phyloP scores from a whole-genome alignment of 1,284 basidiomycete genomes.

The Microbotryum saponariae region DNA sequence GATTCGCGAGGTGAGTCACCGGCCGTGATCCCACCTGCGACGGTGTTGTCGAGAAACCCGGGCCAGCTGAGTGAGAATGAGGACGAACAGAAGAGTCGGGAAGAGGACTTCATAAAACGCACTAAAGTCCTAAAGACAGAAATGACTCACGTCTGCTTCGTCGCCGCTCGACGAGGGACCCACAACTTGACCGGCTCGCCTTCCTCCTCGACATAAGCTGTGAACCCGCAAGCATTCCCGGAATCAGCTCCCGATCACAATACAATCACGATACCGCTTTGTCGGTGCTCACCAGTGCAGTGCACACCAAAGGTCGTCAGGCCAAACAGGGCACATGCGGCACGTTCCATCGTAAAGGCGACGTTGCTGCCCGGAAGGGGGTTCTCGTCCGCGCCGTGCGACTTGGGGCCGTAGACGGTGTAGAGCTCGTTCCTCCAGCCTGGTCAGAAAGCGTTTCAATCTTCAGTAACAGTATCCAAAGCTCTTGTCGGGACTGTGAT shows the following conservation, averaged over 20 bases:
- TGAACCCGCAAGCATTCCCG: neutral
- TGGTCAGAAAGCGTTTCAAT: neutral
- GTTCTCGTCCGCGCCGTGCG: slow-evolving; percentile 36
- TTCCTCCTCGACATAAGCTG: slow-evolving; percentile 37
- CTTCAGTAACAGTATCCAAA: neutral
- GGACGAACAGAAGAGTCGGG: too few relatives aligned
- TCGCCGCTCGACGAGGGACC: slow-evolving; percentile 76
- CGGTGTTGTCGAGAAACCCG: slow-evolving; percentile 54
- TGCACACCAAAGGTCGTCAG: slow-evolving; percentile 82
- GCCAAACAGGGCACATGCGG: slow-evolving; percentile 81
- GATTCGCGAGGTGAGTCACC: slow-evolving; percentile 64
- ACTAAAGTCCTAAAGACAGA: too few relatives aligned
- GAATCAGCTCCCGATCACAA: neutral
- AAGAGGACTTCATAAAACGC: too few relatives aligned
- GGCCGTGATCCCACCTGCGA: slow-evolving; percentile 53
- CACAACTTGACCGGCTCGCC: slow-evolving; percentile 52
- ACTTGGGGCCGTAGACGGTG: slow-evolving; percentile 64
- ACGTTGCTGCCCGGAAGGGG: slow-evolving; percentile 49
- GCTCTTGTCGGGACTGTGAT: too few relatives aligned
- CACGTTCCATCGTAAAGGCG: slow-evolving; percentile 79
- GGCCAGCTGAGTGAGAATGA: slow-evolving; percentile 28
- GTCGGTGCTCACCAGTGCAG: slow-evolving; percentile 49
- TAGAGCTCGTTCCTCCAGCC: slow-evolving; percentile 81
- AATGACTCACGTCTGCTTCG: slow-evolving; percentile 68
- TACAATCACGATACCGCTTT: too few relatives aligned